Base-by-base conservation (phyloP, 1,284 basidiomycete species). In the Pulchroboletus neoregius region DNA sequence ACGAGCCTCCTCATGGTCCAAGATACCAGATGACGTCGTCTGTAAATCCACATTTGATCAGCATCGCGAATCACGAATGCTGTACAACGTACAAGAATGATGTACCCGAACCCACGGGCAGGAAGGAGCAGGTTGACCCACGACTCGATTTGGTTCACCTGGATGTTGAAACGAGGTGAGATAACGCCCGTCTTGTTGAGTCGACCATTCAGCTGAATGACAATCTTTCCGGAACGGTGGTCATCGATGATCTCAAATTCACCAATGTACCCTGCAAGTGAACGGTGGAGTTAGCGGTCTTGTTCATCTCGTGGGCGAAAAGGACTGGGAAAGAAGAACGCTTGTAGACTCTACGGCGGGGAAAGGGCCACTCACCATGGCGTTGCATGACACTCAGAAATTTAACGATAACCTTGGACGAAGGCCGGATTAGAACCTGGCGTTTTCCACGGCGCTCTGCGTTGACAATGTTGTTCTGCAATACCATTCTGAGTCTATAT, bases 191-290 rank as follows among this genome's bases (percentile, higher is more conserved):
- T 87, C 79, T 99, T 99, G 84, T 99, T 99, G 61, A 99, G 82
- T 53, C 94, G 91, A 50, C 96, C 96, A 70, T 97, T 98, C 54
- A 99, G 85, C 74, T 99, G 94, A 60, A 99, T 83, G 62, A 99
- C 94, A 59, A 99, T 91, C 78, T 99, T 99, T 68, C 94, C 94
- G 13, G 93, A 87, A 55, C 96, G 94, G 75, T 99, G 96, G 78
- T 99, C 96, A 68, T 99, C 96, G 68, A 99, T 88, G 72, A 97
- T 91, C 75, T 98, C 95, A 68, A 99, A 99, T 77, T 99, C 95
- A 65, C 94, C 94, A 57, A 98, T 97, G 82, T 98, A 98, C 54
- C 94, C 94, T 97, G 59, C 28, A n/a, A n/a, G n/a, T n/a, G n/a
- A n/a, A n/a, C n/a, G n/a, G n/a, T n/a, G n/a, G n/a, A n/a, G n/a